Base-by-base conservation (phyloP, 1,139 yeast species). In the Candida sp. region DNA sequence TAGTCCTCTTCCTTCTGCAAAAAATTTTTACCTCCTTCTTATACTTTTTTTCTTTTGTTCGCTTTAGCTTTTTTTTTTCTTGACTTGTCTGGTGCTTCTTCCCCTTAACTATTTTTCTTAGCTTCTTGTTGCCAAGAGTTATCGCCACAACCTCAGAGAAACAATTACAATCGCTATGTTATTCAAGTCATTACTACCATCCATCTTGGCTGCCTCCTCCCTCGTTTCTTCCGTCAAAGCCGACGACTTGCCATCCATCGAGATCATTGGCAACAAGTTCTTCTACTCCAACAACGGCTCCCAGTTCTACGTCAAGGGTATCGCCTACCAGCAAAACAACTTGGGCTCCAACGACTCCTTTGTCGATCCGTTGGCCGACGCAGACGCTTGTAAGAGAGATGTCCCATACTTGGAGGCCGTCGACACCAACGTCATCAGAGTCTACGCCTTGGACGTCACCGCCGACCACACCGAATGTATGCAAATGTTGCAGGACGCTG, bases 331-430 rank as follows among this genome's bases (percentile, higher is more conserved):
- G 62, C 75, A 73, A 57, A 70, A 77, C 54, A 67, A 75, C 32
- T 69, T 66, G 38, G 73, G 69, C 55, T 76, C 59, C 28, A 74
- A 83, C 3, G 49, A 40, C 3, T 75, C 86, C 58, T 88, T 90
- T 43, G 67, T 73, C 47, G 90, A 90, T 71, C 97, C 93, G 9
- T 77, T 92, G 51, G 85, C 94, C 22, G 88, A 91, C 61, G 79
- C 80, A 9, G 85, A 80, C 27, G 74, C 80, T 42, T 90, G 98
- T 80, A 73, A 82, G 59, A 86, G 98, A 72, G 98, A 93, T 69
- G 81, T 91, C 59, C 86, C 88, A 55, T 84, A 84, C 63, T 75
- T 87, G 66, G 74, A 80, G 68, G 83, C 80, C 51, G 70, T 86
- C 48, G 75, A 80, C 53, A 83, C 90, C 56, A 87, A 88, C 63